phyloP scores from a whole-genome alignment of 306 rosid species.

The Pachyrhizus erosus region DNA sequence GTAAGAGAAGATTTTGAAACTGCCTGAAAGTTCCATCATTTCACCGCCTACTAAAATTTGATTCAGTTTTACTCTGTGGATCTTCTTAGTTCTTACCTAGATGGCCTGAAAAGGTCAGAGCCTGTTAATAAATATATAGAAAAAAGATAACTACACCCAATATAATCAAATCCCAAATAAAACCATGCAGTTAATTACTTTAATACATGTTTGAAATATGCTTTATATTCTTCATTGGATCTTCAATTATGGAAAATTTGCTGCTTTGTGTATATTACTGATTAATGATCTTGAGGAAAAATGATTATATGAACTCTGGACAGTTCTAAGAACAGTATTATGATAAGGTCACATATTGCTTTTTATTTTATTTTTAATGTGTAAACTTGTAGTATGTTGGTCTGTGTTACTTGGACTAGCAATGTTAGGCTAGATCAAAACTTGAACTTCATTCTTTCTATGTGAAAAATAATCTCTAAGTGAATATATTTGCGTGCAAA shows the following conservation, averaged over 20 bases:
- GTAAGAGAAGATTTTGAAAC: neutral
- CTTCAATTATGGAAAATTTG: no score
- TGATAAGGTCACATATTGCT: neutral
- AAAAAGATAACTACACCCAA: no score
- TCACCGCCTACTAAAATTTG: neutral
- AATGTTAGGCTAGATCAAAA: neutral
- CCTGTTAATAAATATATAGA: no score
- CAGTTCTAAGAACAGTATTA: slow-evolving; percentile 7
- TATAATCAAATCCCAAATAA: no score
- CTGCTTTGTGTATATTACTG: no score
- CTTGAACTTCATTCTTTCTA: neutral
- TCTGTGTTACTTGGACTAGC: neutral
- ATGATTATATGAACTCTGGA: no score
- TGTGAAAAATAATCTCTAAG: neutral
- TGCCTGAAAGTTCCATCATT: neutral
- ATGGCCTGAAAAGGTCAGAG: no score
- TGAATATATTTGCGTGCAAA: neutral
- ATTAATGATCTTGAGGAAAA: no score
- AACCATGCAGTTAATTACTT: no score
- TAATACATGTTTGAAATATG: no score
- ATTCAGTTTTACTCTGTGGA: neutral
- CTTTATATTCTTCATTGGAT: no score
- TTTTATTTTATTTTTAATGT: neutral
- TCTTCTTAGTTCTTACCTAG: no score
- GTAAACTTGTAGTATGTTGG: neutral